Evolutionary conservation across 139 green algal genomes (phyloP).

Genomic region (Mychonastes homosphaera): DNA sequence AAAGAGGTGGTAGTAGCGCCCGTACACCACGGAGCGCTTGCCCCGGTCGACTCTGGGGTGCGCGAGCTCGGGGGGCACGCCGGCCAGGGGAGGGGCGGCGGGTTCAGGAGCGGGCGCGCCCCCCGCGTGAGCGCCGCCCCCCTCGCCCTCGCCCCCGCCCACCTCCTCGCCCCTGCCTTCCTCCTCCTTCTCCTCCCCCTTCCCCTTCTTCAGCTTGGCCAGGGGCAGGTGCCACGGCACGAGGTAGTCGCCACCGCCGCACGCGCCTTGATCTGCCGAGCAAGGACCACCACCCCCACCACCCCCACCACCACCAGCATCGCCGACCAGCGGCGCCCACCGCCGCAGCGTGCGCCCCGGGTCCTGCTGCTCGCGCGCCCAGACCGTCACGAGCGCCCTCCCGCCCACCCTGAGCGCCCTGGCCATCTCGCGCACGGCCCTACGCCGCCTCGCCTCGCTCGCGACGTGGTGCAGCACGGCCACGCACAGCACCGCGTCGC

Average conservation of each 20-base stretch:
- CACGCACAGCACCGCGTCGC: conserved; percentile 88
- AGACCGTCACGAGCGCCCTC: conserved; percentile 74
- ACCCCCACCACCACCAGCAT: not conserved
- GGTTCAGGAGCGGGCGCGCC: not conserved
- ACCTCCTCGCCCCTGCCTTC: not conserved
- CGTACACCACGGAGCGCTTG: conserved; percentile 77
- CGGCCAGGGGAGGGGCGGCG: not conserved
- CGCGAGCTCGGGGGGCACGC: no score
- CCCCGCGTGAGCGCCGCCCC: not conserved
- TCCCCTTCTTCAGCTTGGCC: conserved; percentile 37
- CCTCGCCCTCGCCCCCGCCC: not conserved
- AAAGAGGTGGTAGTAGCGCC: conserved; percentile 97
- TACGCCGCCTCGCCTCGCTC: conserved; percentile 42
- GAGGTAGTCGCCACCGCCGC: conserved; percentile 64
- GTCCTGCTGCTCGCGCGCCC: conserved; percentile 88
- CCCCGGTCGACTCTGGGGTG: conserved; percentile 41
- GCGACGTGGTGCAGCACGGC: conserved; percentile 93
- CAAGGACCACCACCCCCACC: not conserved
- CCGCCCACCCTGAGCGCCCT: conserved; percentile 58
- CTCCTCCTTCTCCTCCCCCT: conserved; percentile 4
- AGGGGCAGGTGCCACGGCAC: conserved; percentile 95
- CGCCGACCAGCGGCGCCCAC: conserved; percentile 55
- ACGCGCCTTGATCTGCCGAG: not conserved
- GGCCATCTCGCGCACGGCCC: conserved; percentile 64
- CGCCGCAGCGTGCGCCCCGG: conserved; percentile 68